Percentiles rank a stretch among this genome's conserved stretches.
Evolutionary conservation across 768 basidiomycete species (phyloP).

Genomic region (Albatrellus ellisii): DNA sequence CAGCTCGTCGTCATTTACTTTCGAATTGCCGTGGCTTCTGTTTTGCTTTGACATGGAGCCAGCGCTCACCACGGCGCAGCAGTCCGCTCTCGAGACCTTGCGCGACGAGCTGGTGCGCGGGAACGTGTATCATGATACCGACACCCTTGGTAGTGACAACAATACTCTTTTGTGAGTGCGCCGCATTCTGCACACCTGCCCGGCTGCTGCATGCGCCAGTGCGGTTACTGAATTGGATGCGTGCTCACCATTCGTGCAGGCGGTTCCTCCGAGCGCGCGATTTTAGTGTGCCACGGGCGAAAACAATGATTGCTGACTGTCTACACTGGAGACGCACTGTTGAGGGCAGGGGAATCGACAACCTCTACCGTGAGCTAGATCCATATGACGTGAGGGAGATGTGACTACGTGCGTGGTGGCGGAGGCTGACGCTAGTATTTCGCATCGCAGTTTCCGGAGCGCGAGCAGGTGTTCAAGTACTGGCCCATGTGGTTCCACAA

Average conservation of each 20-base stretch:
- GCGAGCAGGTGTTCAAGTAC: conserved; percentile 53
- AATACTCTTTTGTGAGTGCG: background rate
- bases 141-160: background rate
- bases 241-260: conserved; percentile 22
- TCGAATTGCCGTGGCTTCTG: background rate
- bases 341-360: conserved; percentile 52
- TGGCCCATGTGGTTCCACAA: conserved; percentile 79
- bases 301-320: conserved; percentile 53
- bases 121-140: background rate
- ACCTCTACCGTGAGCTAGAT: conserved; percentile 45
- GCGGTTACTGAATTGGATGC: background rate
- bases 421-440: background rate
- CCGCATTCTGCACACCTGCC: too few species aligned
- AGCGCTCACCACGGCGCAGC: background rate
- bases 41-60: background rate
- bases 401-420: background rate
- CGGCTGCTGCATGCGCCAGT: too few species aligned
- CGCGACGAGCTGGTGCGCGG: background rate
- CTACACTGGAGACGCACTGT: conserved; percentile 58
- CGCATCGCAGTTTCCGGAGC: conserved; percentile 46
- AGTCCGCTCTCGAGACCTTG: background rate
- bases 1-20: too few species aligned
- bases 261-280: conserved; percentile 69
- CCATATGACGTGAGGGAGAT: conserved; percentile 49
- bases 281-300: conserved; percentile 43